phyloP scores from a whole-genome alignment of 352 stramenopile genomes.

The Pythium brassicae region DNA sequence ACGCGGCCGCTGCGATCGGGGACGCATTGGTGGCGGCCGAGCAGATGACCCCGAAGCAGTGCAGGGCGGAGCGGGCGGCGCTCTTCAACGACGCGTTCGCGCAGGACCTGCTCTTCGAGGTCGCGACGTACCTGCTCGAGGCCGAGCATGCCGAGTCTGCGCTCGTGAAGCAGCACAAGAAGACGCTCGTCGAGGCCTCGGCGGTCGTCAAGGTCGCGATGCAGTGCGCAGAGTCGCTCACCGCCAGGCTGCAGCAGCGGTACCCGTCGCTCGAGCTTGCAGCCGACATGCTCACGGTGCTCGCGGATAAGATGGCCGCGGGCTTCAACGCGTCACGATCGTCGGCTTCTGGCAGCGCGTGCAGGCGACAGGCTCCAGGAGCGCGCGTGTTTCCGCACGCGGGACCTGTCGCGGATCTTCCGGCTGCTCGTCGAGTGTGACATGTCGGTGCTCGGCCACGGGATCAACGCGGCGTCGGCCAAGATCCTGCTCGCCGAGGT shows the following conservation, averaged over 20 bases:
- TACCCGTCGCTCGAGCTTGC: slow-evolving; percentile 18
- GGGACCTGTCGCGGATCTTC: slow-evolving; percentile 19
- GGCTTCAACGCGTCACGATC: background rate
- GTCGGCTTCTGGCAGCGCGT: slow-evolving; percentile 9
- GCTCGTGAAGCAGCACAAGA: slow-evolving; percentile 26
- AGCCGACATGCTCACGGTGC: slow-evolving; percentile 16
- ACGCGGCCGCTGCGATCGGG: slow-evolving; percentile 1
- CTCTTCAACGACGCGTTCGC: slow-evolving; percentile 21
- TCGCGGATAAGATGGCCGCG: slow-evolving; percentile 3
- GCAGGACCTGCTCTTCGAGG: slow-evolving; percentile 21
- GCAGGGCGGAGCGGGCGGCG: slow-evolving; percentile 3
- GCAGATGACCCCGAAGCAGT: background rate
- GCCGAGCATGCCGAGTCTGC: slow-evolving; percentile 19
- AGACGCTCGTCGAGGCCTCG: slow-evolving; percentile 32
- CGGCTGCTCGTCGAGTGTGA: slow-evolving; percentile 22
- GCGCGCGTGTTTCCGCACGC: slow-evolving; percentile 17
- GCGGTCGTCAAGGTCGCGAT: slow-evolving; percentile 27
- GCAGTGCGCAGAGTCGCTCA: slow-evolving; percentile 12
- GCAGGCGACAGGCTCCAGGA: slow-evolving; percentile 14
- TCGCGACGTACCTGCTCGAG: slow-evolving; percentile 27
- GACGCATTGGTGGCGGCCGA: background rate
- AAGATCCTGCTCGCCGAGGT: slow-evolving; percentile 19
- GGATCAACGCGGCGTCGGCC: slow-evolving; percentile 5
- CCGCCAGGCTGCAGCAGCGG: slow-evolving; percentile 16
- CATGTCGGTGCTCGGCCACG: slow-evolving; percentile 14